A percentile compares a stretch with the other conserved stretches of the same genome.
phyloP scores from a whole-genome alignment of 2,329 filamentous ascomycete genomes.

The Neonectria punicea region DNA sequence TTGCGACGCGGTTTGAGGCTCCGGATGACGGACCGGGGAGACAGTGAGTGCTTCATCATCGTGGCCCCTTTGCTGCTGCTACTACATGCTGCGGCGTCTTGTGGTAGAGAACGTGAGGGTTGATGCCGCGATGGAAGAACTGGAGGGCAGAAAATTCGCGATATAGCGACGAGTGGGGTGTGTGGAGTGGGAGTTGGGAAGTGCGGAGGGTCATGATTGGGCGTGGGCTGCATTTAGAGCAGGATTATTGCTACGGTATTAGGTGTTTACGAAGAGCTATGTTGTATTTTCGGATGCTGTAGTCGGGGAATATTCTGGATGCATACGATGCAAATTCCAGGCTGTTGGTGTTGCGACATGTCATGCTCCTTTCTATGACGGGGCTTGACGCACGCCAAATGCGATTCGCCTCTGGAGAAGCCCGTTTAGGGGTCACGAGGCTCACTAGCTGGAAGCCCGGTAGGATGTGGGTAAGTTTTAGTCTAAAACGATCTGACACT shows the following conservation, averaged over 20 bases:
- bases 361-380: not conserved
- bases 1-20: conserved; percentile 19
- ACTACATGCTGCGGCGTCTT: conserved; percentile 30
- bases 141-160: conserved; percentile 39
- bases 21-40: conserved; percentile 20
- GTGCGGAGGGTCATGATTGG: not conserved
- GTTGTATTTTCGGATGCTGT: too few relatives aligned
- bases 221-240: not conserved
- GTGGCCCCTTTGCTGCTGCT: not conserved
- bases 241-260: not conserved
- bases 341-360: too few relatives aligned
- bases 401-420: not conserved
- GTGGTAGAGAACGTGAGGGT: not conserved
- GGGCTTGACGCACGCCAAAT: not conserved
- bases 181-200: conserved; percentile 3
- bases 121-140: conserved; percentile 25
- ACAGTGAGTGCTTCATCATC: conserved; percentile 36
- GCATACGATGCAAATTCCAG: too few relatives aligned
- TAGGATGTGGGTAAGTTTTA: not conserved
- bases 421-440: not conserved
- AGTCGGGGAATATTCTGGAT: too few relatives aligned
- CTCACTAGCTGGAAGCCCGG: not conserved
- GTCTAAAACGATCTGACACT: not conserved
- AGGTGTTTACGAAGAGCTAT: too few relatives aligned
- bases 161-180: conserved; percentile 35